Evolutionary conservation across 352 stramenopile genomes (phyloP).

Genomic region (Aphanomyces astaci): DNA sequence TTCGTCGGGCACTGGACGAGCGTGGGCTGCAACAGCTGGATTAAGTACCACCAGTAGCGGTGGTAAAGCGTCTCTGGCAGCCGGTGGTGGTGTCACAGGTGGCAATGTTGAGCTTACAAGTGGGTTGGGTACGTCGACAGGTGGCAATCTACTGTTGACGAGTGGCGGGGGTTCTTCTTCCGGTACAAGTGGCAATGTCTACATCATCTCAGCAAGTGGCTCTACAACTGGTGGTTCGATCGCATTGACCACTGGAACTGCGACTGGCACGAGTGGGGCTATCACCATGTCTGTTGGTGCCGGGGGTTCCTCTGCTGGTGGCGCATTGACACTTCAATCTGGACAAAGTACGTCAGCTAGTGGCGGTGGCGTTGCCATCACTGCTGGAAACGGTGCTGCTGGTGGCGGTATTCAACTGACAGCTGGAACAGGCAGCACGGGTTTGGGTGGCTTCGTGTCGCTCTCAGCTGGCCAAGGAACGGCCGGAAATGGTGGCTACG

Average conservation of each 20-base stretch:
- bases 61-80: constrained; percentile 27
- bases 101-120: constrained; percentile 35
- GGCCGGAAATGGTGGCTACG: constrained; percentile 4
- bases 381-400: constrained; percentile 32
- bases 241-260: constrained; percentile 24
- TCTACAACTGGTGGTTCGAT: constrained; percentile 23
- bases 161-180: constrained; percentile 3
- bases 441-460: constrained; percentile 40
- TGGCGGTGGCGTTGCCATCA: constrained; percentile 25
- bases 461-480: constrained; percentile 13
- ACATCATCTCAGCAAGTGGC: constrained; percentile 15
- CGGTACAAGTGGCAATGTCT: constrained; percentile 18
- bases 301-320: constrained; percentile 17
- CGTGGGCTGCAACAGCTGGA: constrained; percentile 28
- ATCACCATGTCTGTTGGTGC: constrained; percentile 18
- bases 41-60: constrained; percentile 27
- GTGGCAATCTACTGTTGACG: constrained; percentile 12
- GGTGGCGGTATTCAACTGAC: constrained; percentile 18
- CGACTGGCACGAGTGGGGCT: constrained; percentile 7
- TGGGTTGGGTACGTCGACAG: constrained; percentile 23
- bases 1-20: constrained; percentile 9
- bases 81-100: constrained; percentile 27
- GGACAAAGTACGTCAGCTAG: constrained; percentile 21
- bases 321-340: neutral
- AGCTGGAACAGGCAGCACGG: constrained; percentile 35